These are phyloP conservation scores for Penicillium sp. DNA, from an alignment of 2,329 filamentous ascomycete species.

Conservation along the genomic window DNA sequence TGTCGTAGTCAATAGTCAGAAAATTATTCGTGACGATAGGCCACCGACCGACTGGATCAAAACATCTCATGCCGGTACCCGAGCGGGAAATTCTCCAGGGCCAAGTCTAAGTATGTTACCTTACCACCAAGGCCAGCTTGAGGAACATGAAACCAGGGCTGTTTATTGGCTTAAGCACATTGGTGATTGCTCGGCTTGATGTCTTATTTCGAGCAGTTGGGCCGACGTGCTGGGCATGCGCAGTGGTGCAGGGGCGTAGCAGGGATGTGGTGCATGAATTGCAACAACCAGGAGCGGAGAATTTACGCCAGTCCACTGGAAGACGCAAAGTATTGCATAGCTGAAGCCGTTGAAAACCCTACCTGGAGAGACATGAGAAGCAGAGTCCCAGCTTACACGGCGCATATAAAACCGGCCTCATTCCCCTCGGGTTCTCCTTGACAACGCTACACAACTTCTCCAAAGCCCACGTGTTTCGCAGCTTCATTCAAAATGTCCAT, in stretches of 20 bases:
- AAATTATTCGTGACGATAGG: background rate
- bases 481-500: slow-evolving; percentile 8
- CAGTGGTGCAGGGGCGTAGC: background rate
- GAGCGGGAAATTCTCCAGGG: background rate
- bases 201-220: background rate
- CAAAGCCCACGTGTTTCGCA: slow-evolving; percentile 3
- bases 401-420: background rate
- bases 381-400: background rate
- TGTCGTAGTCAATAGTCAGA: background rate
- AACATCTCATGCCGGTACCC: background rate
- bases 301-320: slow-evolving; percentile 2
- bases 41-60: background rate
- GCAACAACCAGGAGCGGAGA: slow-evolving; percentile 3
- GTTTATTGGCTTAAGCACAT: background rate
- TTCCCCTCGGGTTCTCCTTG: background rate
- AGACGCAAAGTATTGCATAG: background rate
- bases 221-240: background rate
- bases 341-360: background rate
- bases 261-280: background rate
- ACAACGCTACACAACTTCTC: background rate
- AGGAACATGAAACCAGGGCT: background rate
- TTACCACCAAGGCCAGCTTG: background rate
- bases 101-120: background rate
- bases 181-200: background rate
- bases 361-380: background rate